Conservation (phyloP, 148 eudicot species). For the Spergularia marina region DNA sequence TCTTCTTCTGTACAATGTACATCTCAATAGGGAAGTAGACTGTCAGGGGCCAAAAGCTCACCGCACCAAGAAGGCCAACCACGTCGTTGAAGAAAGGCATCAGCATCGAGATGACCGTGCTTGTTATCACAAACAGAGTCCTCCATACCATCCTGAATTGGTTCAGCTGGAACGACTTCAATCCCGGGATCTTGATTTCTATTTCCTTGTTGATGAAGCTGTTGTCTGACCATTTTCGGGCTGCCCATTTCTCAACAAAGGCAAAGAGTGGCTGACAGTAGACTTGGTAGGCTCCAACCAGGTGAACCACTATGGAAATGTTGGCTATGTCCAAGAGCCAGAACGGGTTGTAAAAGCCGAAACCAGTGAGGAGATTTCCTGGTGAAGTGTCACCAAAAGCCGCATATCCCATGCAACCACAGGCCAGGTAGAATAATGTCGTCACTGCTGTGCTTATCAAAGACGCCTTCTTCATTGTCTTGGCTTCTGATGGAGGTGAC, state of each 20-base stretch:
- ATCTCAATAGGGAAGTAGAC: conserved; percentile 47
- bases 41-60: conserved; percentile 59
- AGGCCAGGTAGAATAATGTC: conserved; percentile 48
- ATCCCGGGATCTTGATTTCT: conserved; percentile 29
- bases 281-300: conserved; percentile 62
- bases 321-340: conserved; percentile 61
- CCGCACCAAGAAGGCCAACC: conserved; percentile 50
- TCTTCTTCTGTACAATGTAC: conserved; percentile 51
- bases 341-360: conserved; percentile 50
- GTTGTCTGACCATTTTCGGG: conserved; percentile 34
- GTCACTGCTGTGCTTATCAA: conserved; percentile 40
- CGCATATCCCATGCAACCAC: conserved; percentile 57
- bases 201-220: conserved; percentile 41
- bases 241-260: conserved; percentile 44
- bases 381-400: conserved; percentile 55
- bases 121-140: conserved; percentile 39
- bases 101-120: conserved; percentile 46
- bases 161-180: conserved; percentile 27
- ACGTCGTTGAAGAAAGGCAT: conserved; percentile 55
- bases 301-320: conserved; percentile 48
- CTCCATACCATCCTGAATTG: conserved; percentile 49
- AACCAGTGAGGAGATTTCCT: conserved; percentile 53
- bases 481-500: conserved; percentile 49
- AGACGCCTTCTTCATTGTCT: conserved; percentile 55
- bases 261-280: conserved; percentile 50